Evolutionary conservation across 495 filamentous ascomycete species (phyloP).

Genomic region (Tuber calosporum): DNA sequence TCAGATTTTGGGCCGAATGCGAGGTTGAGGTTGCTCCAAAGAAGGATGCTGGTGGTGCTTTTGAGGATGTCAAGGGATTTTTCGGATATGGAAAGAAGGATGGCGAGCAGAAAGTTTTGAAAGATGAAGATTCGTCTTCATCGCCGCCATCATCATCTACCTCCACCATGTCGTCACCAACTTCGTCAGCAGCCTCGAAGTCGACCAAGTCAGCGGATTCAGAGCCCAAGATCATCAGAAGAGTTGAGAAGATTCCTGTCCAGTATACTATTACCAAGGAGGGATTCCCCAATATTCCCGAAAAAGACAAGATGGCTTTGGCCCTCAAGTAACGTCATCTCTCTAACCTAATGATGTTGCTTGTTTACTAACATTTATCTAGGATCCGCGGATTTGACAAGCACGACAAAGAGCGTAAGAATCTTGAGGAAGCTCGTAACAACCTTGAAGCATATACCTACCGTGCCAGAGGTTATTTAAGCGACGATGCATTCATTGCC

Average conservation of each 20-base stretch:
- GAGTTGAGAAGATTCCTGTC: slow-evolving; percentile 64
- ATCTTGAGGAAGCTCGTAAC: slow-evolving; percentile 84
- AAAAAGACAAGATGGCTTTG: slow-evolving; percentile 17
- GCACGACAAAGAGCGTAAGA: slow-evolving; percentile 60
- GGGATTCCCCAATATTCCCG: slow-evolving; percentile 52
- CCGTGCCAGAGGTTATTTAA: slow-evolving; percentile 70
- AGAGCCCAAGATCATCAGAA: slow-evolving; percentile 49
- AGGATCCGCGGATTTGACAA: slow-evolving; percentile 47
- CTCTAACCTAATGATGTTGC: background rate
- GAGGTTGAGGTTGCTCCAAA: slow-evolving; percentile 61
- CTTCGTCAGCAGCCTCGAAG: slow-evolving; percentile 41
- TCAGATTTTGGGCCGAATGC: slow-evolving; percentile 71
- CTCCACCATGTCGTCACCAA: slow-evolving; percentile 38
- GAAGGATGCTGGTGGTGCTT: slow-evolving; percentile 59
- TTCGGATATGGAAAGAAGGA: slow-evolving; percentile 86
- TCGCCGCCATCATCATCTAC: slow-evolving; percentile 47
- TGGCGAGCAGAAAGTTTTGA: slow-evolving; percentile 63
- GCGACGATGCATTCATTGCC: slow-evolving; percentile 63
- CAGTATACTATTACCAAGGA: slow-evolving; percentile 55
- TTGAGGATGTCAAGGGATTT: slow-evolving; percentile 81
- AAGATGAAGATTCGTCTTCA: slow-evolving; percentile 54
- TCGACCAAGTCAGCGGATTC: slow-evolving; percentile 47
- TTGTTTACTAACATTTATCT: slow-evolving; percentile 10
- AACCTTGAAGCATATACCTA: slow-evolving; percentile 92
- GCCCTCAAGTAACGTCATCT: slow-evolving; percentile 22